Evolutionary conservation across 2,329 filamentous ascomycete genomes (phyloP), one percentile per base, ranked within the genome.

Genomic region (Akanthomyces dipterigenus): DNA sequence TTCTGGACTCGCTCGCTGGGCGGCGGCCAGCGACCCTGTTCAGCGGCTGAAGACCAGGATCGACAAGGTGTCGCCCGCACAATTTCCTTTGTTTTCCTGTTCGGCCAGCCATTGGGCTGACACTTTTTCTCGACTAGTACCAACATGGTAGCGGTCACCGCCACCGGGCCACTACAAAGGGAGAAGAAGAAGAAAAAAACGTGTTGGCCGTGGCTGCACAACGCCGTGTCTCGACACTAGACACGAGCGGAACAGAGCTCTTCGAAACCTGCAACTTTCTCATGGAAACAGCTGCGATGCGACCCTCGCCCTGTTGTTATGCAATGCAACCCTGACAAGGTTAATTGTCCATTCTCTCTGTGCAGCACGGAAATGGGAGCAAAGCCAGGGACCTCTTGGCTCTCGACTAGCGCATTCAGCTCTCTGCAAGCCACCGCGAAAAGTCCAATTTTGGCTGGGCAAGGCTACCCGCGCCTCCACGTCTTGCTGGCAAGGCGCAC

Each of bases 361-460:
- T 18, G 5, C n/a, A 56, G 5, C 11, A 34, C 40, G 9, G 26
- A 55, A 46, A 56, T 31, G 42, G n/a, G n/a, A 22, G 28, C 54
- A 43, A 31, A 34, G 24, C 28, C 43, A 38, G 45, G 26, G 20
- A 38, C 43, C 55, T 43, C 22, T 38, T 42, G 51, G 59, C 50
- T 53, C 14, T 46, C 40, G 22, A 38, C 60, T 61, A 61, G 60
- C 53, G 60, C 53, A 43, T 61, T 61, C 60, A 61, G 60, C 60
- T 61, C 51, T 28, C 60, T 49, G 51, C 60, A 61, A 56, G 53
- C 60, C 60, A 61, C 60, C 60, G 60, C 60, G 36, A 55, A 56
- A 31, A 34, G 14, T 49, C 51, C 45, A 45, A 42, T 40, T 56
- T 34, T 56, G 60, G 60, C 53, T 51, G 53, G 53, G 22, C 38